A percentile compares a stretch with the other conserved stretches of the same genome.
Conservation (phyloP, 768 basidiomycete genomes). For the Boletus rex-veris region DNA sequence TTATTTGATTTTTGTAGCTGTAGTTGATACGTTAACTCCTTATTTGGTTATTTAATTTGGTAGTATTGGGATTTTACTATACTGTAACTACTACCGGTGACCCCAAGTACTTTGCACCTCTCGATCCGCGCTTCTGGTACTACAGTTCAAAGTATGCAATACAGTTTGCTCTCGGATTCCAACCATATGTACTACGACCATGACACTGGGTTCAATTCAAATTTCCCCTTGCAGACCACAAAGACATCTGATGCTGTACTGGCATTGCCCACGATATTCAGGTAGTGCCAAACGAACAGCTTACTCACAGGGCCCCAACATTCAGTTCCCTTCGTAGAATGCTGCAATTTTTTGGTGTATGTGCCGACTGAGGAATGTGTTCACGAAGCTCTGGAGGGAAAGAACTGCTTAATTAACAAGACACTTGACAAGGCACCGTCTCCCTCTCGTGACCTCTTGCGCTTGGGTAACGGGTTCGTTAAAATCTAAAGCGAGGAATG, state of each 20-base stretch:
- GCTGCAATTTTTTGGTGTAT: constrained; percentile 5
- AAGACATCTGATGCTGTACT: constrained; percentile 28
- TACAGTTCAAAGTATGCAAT: background rate
- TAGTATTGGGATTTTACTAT: too few relatives aligned
- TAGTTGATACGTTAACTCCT: too few relatives aligned
- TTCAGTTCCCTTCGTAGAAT: constrained; percentile 32
- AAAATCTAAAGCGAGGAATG: constrained; percentile 28
- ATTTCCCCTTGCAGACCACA: constrained; percentile 29
- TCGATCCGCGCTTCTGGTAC: background rate
- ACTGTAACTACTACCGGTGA: too few relatives aligned
- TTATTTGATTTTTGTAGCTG: too few relatives aligned
- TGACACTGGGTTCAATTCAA: background rate
- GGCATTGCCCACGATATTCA: background rate
- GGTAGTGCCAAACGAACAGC: background rate
- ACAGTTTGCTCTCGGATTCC: constrained; percentile 23
- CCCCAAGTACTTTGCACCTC: too few relatives aligned
- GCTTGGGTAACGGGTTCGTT: constrained; percentile 31
- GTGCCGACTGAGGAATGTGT: constrained; percentile 5
- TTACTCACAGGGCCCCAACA: constrained; percentile 29
- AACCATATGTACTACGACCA: constrained; percentile 30
- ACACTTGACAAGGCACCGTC: constrained; percentile 15
- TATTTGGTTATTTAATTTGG: too few relatives aligned
- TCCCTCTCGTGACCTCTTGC: constrained; percentile 20
- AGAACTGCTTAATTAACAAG: background rate
- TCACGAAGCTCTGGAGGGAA: background rate